phyloP scores from a whole-genome alignment of 441 rosid species.

The Mallotus japonicus region DNA sequence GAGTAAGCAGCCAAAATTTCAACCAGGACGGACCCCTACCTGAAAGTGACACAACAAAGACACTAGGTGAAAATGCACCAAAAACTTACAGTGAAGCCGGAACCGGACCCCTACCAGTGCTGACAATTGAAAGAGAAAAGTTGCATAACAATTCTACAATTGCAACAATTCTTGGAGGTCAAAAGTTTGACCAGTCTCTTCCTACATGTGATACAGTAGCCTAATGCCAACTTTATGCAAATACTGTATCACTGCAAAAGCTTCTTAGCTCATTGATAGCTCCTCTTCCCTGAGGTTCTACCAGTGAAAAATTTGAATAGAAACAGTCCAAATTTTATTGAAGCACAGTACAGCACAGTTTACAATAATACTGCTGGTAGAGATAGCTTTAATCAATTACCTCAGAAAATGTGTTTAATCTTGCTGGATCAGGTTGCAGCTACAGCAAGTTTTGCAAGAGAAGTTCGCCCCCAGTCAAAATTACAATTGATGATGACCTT shows the following conservation, averaged over 20 bases:
- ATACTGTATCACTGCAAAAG: slow-evolving; percentile 33
- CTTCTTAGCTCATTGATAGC: slow-evolving; percentile 24
- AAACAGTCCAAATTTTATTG: slow-evolving; percentile 13
- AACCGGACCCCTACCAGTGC: slow-evolving; percentile 18
- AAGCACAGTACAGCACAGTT: slow-evolving; percentile 9
- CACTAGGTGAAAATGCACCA: slow-evolving; percentile 14
- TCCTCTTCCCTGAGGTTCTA: slow-evolving; percentile 20
- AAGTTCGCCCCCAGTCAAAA: slow-evolving; percentile 4
- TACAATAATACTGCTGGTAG: not conserved
- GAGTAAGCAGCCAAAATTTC: slow-evolving; percentile 2
- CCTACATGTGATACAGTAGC: slow-evolving; percentile 21
- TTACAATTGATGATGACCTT: not conserved
- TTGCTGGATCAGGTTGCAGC: not conserved
- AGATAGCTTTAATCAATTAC: slow-evolving; percentile 11
- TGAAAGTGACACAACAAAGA: slow-evolving; percentile 24
- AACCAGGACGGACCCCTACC: slow-evolving; percentile 17
- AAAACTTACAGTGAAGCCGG: slow-evolving; percentile 19
- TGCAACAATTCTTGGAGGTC: slow-evolving; percentile 14
- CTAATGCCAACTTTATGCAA: slow-evolving; percentile 22
- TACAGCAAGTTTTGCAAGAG: slow-evolving; percentile 8
- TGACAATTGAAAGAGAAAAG: slow-evolving; percentile 14
- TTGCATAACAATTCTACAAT: not conserved
- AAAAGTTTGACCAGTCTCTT: slow-evolving; percentile 29
- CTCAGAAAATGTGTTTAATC: slow-evolving; percentile 7
- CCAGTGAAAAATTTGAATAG: slow-evolving; percentile 12